Conservation (phyloP, 1,139 yeast genomes). For the Taiozyma onychis region DNA sequence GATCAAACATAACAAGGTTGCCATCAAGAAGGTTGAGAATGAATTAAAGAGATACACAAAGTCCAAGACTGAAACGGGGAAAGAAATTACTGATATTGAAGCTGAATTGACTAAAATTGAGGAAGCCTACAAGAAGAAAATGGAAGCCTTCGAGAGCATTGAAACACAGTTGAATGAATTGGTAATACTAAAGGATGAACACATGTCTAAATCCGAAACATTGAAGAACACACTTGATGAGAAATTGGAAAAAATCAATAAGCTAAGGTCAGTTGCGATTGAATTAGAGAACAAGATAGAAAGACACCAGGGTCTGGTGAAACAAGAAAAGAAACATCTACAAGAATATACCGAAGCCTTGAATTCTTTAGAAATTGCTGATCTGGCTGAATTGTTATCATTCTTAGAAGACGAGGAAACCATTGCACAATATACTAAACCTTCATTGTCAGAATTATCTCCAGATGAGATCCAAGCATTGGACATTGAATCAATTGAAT, state of each 20-base stretch:
- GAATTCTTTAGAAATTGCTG: conserved; percentile 42
- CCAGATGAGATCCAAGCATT: conserved; percentile 49
- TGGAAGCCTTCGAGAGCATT: conserved; percentile 26
- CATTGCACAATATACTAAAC: conserved; percentile 13
- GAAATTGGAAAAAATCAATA: conserved; percentile 48
- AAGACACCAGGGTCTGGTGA: conserved; percentile 41
- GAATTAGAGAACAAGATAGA: conserved; percentile 65
- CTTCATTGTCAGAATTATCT: conserved; percentile 35
- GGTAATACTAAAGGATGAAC: conserved; percentile 23
- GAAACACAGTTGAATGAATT: conserved; percentile 27
- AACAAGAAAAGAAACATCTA: conserved; percentile 36
- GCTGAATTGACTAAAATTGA: conserved; percentile 33
- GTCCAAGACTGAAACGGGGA: conserved; percentile 35
- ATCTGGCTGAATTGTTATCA: conserved; percentile 31
- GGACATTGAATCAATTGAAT: conserved; percentile 45
- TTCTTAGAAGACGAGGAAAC: conserved; percentile 21
- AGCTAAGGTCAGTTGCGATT: conserved; percentile 61
- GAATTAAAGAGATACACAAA: conserved; percentile 54
- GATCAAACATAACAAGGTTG: conserved; percentile 54
- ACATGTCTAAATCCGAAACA: conserved; percentile 21
- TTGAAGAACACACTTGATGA: conserved; percentile 44
- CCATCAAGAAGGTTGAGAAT: conserved; percentile 60
- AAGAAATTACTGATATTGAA: conserved; percentile 33
- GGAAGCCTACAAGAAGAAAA: conserved; percentile 19
- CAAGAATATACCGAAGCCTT: conserved; percentile 36